A percentile compares a stretch with the other conserved stretches of the same genome.
Conservation (phyloP, 2,329 filamentous ascomycete genomes). For the Aspergillus quadrilineatus region DNA sequence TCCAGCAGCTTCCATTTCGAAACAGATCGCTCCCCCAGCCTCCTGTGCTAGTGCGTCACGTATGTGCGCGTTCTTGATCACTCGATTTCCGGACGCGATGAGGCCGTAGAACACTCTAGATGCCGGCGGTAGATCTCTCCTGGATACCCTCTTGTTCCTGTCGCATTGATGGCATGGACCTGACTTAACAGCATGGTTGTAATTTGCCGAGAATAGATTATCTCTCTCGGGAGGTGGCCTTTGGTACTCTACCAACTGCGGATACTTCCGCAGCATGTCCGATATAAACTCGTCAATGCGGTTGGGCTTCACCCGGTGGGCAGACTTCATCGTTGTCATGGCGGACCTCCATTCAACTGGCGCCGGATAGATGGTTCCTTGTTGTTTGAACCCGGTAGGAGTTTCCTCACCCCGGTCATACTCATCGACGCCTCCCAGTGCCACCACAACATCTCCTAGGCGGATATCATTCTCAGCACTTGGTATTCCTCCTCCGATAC, state of each 20-base stretch:
- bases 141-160: too few species aligned
- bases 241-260: background rate
- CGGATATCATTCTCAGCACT: conserved; percentile 27
- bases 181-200: background rate
- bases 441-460: conserved; percentile 32
- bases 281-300: background rate
- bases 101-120: conserved; percentile 1
- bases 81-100: background rate
- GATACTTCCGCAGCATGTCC: background rate
- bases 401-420: conserved; percentile 28
- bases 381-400: background rate
- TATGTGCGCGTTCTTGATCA: background rate
- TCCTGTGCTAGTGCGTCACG: background rate
- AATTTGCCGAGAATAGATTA: background rate
- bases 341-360: background rate
- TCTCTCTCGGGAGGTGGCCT: background rate
- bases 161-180: background rate
- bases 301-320: background rate
- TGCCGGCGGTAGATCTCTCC: too few species aligned
- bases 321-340: background rate
- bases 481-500: conserved; percentile 40
- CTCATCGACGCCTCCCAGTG: conserved; percentile 25
- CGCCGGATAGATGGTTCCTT: background rate
- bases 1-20: conserved; percentile 1
- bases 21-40: background rate